Percentiles rank a stretch among this genome's conserved stretches.
phyloP scores from a whole-genome alignment of 2,329 filamentous ascomycete species.

The Pyricularia sp. region DNA sequence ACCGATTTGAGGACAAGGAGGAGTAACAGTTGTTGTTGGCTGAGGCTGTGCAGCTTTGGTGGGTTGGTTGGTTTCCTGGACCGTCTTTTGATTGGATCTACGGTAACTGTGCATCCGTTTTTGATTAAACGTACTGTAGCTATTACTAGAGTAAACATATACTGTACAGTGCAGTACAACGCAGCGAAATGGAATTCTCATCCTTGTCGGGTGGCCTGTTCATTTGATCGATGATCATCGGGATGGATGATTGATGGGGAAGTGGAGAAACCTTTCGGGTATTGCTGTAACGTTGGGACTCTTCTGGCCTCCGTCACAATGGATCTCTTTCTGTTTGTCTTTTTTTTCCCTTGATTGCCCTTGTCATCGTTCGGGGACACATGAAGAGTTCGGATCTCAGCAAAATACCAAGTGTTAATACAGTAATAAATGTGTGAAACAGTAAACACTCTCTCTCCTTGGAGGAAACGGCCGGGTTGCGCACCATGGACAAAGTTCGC shows the following conservation, averaged over 20 bases:
- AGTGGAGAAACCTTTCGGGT: neutral
- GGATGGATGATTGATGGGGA: neutral
- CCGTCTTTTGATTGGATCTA: neutral
- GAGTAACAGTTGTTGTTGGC: neutral
- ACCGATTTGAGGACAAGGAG: neutral
- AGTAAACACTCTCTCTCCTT: neutral
- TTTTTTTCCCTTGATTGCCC: neutral
- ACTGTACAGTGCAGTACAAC: neutral
- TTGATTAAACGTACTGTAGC: neutral
- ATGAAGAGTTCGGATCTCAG: neutral
- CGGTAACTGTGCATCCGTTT: neutral
- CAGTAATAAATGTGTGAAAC: neutral
- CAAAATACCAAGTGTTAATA: neutral
- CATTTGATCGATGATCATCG: neutral
- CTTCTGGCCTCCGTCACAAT: neutral
- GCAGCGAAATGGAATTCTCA: neutral
- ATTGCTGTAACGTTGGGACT: neutral
- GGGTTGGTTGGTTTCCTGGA: neutral
- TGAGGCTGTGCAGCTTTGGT: neutral
- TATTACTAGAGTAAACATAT: too few relatives aligned
- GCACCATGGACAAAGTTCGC: neutral
- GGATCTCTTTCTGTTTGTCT: neutral
- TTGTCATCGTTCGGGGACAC: neutral
- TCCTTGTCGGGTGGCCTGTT: neutral
- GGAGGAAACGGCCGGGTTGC: neutral